These are phyloP conservation scores for Flaveria robusta DNA, from an alignment of 129 eudicot genomes.

Conservation along the genomic window DNA sequence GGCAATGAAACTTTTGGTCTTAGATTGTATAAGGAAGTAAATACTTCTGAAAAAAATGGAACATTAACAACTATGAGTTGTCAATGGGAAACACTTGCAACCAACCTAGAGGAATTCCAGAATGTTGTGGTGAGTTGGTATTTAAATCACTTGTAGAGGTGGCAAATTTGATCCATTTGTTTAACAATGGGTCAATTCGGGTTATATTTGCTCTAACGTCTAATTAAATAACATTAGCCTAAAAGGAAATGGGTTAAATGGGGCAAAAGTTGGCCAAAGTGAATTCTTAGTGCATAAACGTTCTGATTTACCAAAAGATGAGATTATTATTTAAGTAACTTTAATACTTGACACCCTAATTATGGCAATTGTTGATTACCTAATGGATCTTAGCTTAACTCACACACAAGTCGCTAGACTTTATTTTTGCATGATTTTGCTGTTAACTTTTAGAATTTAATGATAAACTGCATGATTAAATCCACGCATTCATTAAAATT, in stretches of 20 bases:
- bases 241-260: neutral
- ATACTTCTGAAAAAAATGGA: conserved; percentile 31
- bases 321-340: neutral
- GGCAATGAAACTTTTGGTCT: conserved; percentile 66
- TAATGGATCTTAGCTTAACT: neutral
- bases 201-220: conserved; percentile 14
- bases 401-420: neutral
- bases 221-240: neutral
- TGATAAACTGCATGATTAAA: neutral
- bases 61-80: conserved; percentile 15
- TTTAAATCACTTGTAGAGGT: conserved; percentile 18
- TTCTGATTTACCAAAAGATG: neutral
- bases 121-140: conserved; percentile 62
- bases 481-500: neutral
- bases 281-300: neutral
- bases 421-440: neutral
- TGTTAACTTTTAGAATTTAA: neutral
- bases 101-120: conserved; percentile 72
- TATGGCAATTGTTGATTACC: neutral
- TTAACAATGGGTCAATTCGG: neutral
- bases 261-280: neutral
- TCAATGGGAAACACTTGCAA: conserved; percentile 89
- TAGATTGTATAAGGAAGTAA: conserved; percentile 76
- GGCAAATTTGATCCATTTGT: neutral
- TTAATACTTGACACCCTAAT: neutral